These are phyloP conservation scores for Cynara cardunculus DNA, from an alignment of 129 eudicot genomes.

Conservation along the genomic window DNA sequence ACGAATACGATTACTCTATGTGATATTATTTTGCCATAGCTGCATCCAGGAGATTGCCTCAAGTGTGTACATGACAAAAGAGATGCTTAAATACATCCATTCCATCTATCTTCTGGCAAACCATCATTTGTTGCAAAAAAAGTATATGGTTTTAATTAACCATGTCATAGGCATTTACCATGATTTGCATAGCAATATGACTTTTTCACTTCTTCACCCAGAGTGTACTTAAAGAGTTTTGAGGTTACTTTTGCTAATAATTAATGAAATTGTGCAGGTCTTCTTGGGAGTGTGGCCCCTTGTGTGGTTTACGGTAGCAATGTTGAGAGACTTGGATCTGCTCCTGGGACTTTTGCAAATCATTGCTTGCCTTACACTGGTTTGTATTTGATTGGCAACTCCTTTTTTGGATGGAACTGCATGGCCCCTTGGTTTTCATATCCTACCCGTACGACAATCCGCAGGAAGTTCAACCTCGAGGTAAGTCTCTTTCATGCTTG, in stretches of 20 bases:
- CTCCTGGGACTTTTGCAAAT: constrained; percentile 78
- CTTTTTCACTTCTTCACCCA: not conserved
- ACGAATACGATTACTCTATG: not conserved
- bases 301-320: constrained; percentile 91
- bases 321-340: constrained; percentile 82
- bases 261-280: constrained; percentile 42
- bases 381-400: constrained; percentile 66
- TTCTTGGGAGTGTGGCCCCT: constrained; percentile 90
- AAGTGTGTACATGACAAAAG: not conserved
- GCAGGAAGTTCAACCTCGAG: constrained; percentile 90
- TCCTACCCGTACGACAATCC: constrained; percentile 73
- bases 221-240: not conserved
- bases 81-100: not conserved
- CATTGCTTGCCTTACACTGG: constrained; percentile 89
- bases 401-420: constrained; percentile 74
- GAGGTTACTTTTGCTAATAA: not conserved
- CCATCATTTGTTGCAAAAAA: not conserved
- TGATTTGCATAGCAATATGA: not conserved
- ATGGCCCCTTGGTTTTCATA: constrained; percentile 92
- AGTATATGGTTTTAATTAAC: not conserved
- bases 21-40: not conserved
- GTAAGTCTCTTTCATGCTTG: constrained; percentile 28
- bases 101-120: not conserved
- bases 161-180: not conserved
- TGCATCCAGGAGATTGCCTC: not conserved